Base-by-base conservation (phyloP, 352 stramenopile species). In the Phytophthora tubulina region DNA sequence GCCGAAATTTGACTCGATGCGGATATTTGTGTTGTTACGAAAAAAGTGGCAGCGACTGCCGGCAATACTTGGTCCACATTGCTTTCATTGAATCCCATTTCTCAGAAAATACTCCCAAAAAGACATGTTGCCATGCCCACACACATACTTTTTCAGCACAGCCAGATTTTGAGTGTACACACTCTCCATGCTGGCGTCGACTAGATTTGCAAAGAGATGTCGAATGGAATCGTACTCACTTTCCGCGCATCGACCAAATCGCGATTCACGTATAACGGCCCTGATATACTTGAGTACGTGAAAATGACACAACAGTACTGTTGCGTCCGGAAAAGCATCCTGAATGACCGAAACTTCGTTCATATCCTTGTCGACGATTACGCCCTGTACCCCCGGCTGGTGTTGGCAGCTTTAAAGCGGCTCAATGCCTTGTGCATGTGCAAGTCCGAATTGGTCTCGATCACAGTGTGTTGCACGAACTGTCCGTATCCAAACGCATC, bases 311-410 rank as follows among this genome's bases (percentile, higher is more conserved):
- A 61, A 32, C 7, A 51, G 11, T 1, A 50, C 8, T 9, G 13
- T 46, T 5, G 54, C 38, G 15, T 42, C 39, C 15, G 17, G 54
- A 33, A 51, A 60, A 3, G 33, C 3, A 14, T 39, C 10, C 50
- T 2, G 13, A 31, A 60, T 21, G 4, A 15, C 48, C 2, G 30
- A 6, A 31, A 60, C 2, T 15, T 60, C 36, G 21, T 50, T 60
- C 53, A 51, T 60, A 39, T 61, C 54, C 9, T 42, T 61, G 54
- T 61, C 39, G 0, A 61, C 54, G 9, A 61, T 42, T 1, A 42
- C 27, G 4, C 52, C 39, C 11, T 27, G 8, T 17, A 51, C 30
- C 38, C 48, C 13, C 48, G 27, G 21, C 48, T 30, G 11, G 38
- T 9, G 8, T 61, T 33, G 0, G 39, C 21, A 0, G 21, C 17